A percentile compares a stretch with the other conserved stretches of the same genome.
Evolutionary conservation across 495 filamentous ascomycete species (phyloP).

Genomic region (Aspergillus mulundensis): DNA sequence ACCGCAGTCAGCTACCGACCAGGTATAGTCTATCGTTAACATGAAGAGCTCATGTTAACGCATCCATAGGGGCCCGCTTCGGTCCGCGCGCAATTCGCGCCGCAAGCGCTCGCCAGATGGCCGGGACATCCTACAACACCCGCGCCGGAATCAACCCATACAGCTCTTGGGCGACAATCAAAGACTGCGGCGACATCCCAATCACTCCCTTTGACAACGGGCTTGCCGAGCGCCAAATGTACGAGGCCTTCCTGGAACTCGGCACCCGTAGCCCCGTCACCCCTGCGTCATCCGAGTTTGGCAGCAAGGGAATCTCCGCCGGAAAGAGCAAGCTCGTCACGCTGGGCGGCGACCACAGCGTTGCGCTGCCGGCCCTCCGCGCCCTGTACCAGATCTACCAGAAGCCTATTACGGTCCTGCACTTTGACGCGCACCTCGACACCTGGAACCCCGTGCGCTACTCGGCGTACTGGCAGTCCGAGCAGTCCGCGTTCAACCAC

Average conservation of each 20-base stretch:
- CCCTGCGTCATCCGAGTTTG: slow-evolving; percentile 27
- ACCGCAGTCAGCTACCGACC: slow-evolving; percentile 78
- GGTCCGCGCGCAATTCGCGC: slow-evolving; percentile 79
- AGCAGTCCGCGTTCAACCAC: slow-evolving; percentile 74
- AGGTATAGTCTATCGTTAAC: slow-evolving; percentile 35
- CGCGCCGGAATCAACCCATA: slow-evolving; percentile 77
- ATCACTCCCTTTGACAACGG: slow-evolving; percentile 74
- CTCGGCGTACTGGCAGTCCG: slow-evolving; percentile 64
- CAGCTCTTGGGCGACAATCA: slow-evolving; percentile 63
- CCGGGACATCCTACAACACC: slow-evolving; percentile 72
- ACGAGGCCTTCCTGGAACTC: slow-evolving; percentile 64
- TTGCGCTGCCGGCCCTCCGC: slow-evolving; percentile 71
- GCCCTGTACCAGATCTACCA: slow-evolving; percentile 68
- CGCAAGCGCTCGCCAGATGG: slow-evolving; percentile 67
- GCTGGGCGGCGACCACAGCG: slow-evolving; percentile 76
- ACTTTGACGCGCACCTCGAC: slow-evolving; percentile 81
- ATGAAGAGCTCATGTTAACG: slow-evolving; percentile 19
- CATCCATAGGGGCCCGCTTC: slow-evolving; percentile 67
- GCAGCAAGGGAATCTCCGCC: slow-evolving; percentile 38
- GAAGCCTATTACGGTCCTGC: slow-evolving; percentile 68
- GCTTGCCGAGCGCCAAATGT: slow-evolving; percentile 73
- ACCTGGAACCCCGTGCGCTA: slow-evolving; percentile 83
- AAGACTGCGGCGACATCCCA: slow-evolving; percentile 84
- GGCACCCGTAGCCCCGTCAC: slow-evolving; percentile 47
- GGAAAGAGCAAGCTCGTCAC: slow-evolving; percentile 66